phyloP scores from a whole-genome alignment of 2,329 filamentous ascomycete species.

The Ampelomyces quisqualis region DNA sequence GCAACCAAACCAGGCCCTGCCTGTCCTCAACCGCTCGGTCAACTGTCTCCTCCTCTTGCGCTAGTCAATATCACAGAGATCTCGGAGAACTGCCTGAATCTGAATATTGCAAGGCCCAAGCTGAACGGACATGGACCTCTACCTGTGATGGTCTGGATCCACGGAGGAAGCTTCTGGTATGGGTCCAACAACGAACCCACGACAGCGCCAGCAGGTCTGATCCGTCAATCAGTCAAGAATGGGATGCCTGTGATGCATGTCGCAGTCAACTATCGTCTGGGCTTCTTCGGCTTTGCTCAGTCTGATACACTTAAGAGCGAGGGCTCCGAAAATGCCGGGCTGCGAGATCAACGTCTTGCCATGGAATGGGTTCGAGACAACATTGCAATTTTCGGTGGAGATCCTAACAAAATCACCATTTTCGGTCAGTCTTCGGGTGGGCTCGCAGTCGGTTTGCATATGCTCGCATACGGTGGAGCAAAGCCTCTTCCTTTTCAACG shows the following conservation, averaged over 20 bases:
- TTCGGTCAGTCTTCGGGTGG: constrained; percentile 44
- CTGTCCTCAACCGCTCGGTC: constrained; percentile 48
- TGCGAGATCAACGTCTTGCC: constrained; percentile 43
- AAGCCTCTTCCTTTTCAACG: constrained; percentile 32
- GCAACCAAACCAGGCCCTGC: constrained; percentile 47
- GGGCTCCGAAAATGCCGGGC: constrained; percentile 41
- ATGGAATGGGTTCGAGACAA: constrained; percentile 46
- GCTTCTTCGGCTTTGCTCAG: constrained; percentile 44
- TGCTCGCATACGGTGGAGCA: constrained; percentile 36
- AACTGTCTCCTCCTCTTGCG: constrained; percentile 30
- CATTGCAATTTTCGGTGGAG: constrained; percentile 40
- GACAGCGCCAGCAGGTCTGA: constrained; percentile 49
- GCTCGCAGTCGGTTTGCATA: constrained; percentile 37
- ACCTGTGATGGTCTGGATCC: constrained; percentile 63
- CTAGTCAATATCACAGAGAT: constrained; percentile 39
- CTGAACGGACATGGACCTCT: constrained; percentile 44
- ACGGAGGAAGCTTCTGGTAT: constrained; percentile 48
- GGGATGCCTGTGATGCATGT: constrained; percentile 44
- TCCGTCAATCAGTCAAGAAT: constrained; percentile 50
- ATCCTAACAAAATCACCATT: constrained; percentile 41
- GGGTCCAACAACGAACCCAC: constrained; percentile 39
- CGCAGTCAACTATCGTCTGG: constrained; percentile 42
- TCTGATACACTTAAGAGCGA: constrained; percentile 36
- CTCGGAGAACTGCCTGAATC: constrained; percentile 60
- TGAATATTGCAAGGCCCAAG: constrained; percentile 60